These are phyloP conservation scores for Kwoniella dejecticola DNA, from an alignment of 768 basidiomycete genomes.

Conservation along the genomic window DNA sequence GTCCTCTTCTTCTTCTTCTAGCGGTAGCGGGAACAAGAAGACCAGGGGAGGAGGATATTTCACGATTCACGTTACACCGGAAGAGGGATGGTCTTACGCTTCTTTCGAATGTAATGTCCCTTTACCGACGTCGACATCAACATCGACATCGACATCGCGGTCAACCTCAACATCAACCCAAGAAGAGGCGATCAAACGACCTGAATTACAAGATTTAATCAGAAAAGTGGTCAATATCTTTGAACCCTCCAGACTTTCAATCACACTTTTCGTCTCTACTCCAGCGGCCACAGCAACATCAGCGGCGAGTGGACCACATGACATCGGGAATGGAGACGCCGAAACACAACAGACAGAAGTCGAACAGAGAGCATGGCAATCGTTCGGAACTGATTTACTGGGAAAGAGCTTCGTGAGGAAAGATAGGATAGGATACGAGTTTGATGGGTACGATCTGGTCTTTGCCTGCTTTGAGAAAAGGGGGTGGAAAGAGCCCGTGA, in stretches of 20 bases:
- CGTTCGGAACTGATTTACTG: constrained; percentile 51
- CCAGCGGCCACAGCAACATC: constrained; percentile 12
- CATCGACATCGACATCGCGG: no score
- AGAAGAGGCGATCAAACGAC: constrained; percentile 53
- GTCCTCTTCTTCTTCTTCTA: no score
- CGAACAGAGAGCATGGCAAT: constrained; percentile 69
- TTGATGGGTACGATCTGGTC: constrained; percentile 65
- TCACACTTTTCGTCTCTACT: constrained; percentile 82
- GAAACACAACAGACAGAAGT: constrained; percentile 55
- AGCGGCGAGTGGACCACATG: neutral
- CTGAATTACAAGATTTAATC: constrained; percentile 77
- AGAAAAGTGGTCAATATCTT: constrained; percentile 90
- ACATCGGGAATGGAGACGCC: constrained; percentile 48
- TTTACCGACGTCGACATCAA: constrained; percentile 43
- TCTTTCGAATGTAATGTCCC: constrained; percentile 99
- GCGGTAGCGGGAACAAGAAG: no score
- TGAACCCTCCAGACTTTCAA: constrained; percentile 76
- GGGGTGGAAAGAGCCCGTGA: constrained; percentile 35
- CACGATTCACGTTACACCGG: constrained; percentile 97
- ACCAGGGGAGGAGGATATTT: constrained; percentile 76
- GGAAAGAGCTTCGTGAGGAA: constrained; percentile 69
- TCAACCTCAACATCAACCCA: constrained; percentile 34
- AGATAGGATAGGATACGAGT: constrained; percentile 98
- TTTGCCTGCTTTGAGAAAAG: constrained; percentile 54
- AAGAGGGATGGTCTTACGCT: constrained; percentile 97